Evolutionary conservation across 768 basidiomycete genomes (phyloP).

Genomic region (Agaricus bisporus): DNA sequence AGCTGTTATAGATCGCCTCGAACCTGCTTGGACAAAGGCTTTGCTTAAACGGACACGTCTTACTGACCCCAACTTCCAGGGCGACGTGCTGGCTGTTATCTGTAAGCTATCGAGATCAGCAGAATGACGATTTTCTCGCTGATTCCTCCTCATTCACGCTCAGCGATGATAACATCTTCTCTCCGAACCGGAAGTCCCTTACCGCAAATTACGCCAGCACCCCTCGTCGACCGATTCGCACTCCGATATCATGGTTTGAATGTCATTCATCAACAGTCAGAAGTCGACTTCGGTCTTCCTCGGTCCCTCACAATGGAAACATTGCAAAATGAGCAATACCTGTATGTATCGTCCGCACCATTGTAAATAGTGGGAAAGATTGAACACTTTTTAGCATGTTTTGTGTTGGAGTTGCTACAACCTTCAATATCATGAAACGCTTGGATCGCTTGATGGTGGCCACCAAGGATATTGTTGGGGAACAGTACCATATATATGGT

Average conservation of each 20-base stretch:
- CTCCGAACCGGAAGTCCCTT: slow-evolving; percentile 69
- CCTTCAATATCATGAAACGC: slow-evolving; percentile 62
- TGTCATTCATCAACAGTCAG: slow-evolving; percentile 62
- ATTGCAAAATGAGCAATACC: slow-evolving; percentile 70
- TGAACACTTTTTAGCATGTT: slow-evolving; percentile 41
- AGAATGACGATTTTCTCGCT: not conserved
- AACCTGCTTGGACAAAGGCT: slow-evolving; percentile 72
- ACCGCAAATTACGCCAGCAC: slow-evolving; percentile 85
- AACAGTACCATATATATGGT: slow-evolving; percentile 81
- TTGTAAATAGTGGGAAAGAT: not conserved
- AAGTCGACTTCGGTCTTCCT: slow-evolving; percentile 73
- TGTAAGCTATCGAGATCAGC: slow-evolving; percentile 32
- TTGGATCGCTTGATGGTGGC: slow-evolving; percentile 77
- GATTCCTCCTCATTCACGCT: too few species aligned
- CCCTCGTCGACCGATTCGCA: slow-evolving; percentile 45
- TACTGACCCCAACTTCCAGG: slow-evolving; percentile 75
- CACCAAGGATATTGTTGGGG: slow-evolving; percentile 81
- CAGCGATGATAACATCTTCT: slow-evolving; percentile 73
- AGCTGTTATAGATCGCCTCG: slow-evolving; percentile 66
- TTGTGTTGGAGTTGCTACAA: slow-evolving; percentile 67
- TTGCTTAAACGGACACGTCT: slow-evolving; percentile 72
- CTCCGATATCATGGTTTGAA: slow-evolving; percentile 51
- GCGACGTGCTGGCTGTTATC: slow-evolving; percentile 78
- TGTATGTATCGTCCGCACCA: slow-evolving; percentile 38
- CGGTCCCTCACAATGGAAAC: slow-evolving; percentile 65